A percentile compares a stretch with the other conserved stretches of the same genome.
Evolutionary conservation across 2,329 filamentous ascomycete species (phyloP).

Genomic region (Hirsutella minnesotensis): DNA sequence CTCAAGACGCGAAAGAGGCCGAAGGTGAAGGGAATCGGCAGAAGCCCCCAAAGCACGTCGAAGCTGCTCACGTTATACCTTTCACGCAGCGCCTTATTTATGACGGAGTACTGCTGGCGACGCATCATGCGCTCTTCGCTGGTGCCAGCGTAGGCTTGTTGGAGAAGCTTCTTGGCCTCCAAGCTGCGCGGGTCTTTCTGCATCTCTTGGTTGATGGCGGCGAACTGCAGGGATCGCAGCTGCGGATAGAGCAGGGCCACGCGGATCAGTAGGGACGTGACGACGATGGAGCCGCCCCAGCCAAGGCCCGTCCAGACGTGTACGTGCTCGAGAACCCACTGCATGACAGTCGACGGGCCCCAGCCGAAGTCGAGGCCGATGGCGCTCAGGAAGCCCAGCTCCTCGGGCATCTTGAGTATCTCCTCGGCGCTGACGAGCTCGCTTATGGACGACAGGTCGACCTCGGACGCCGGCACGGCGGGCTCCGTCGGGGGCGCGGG

Average conservation of each 20-base stretch:
- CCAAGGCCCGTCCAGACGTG: conserved; percentile 66
- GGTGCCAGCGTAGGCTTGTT: conserved; percentile 34
- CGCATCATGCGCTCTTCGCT: conserved; percentile 31
- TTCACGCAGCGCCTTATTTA: conserved; percentile 23
- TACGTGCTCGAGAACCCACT: conserved; percentile 70
- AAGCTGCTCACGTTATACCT: conserved; percentile 21
- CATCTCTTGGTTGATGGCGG: conserved; percentile 49
- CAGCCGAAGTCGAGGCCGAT: conserved; percentile 82
- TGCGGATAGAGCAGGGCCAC: conserved; percentile 51
- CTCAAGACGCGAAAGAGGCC: conserved; percentile 70
- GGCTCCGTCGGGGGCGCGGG: conserved; percentile 11
- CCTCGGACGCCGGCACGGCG: conserved; percentile 14
- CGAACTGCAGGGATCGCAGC: conserved; percentile 20
- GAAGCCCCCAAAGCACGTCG: conserved; percentile 24
- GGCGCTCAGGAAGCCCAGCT: conserved; percentile 69
- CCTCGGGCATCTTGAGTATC: conserved; percentile 53
- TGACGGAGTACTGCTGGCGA: conserved; percentile 20
- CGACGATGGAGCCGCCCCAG: conserved; percentile 70
- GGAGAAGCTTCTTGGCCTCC: conserved; percentile 30
- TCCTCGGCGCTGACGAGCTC: conserved; percentile 26
- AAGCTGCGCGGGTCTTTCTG: conserved; percentile 40
- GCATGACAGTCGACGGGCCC: conserved; percentile 61
- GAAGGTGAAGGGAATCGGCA: conserved; percentile 56
- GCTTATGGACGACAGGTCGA: conserved; percentile 21
- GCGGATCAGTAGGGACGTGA: conserved; percentile 54